phyloP scores from a whole-genome alignment of 2,329 filamentous ascomycete species.

The Elsinoe necatrix region DNA sequence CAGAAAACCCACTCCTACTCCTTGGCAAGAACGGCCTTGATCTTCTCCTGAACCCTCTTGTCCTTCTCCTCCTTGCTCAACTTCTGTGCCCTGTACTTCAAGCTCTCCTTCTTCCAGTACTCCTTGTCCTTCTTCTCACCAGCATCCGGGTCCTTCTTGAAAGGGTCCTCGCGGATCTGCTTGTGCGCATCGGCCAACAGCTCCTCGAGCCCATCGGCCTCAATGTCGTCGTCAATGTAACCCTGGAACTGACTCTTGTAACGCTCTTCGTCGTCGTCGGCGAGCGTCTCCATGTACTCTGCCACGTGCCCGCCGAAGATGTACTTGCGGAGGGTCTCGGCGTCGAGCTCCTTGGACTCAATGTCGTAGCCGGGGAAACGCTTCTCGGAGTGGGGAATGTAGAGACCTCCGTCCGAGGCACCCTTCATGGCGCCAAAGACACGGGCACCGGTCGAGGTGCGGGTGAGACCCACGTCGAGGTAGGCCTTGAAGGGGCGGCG shows the following conservation, averaged over 20 bases:
- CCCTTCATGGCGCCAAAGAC: slow-evolving; percentile 99
- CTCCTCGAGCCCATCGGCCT: slow-evolving; percentile 95
- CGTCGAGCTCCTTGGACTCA: slow-evolving; percentile 94
- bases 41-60: slow-evolving; percentile 80
- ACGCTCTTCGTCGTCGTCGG: slow-evolving; percentile 99
- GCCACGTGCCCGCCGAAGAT: slow-evolving; percentile 97
- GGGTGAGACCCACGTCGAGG: slow-evolving; percentile 94
- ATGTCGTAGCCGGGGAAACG: slow-evolving; percentile 99
- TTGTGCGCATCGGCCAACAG: slow-evolving; percentile 91
- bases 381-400: slow-evolving; percentile 97
- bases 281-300: slow-evolving; percentile 99
- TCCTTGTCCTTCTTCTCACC: slow-evolving; percentile 93
- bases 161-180: slow-evolving; percentile 94
- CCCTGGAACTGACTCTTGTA: slow-evolving; percentile 97
- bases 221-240: slow-evolving; percentile 94
- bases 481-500: slow-evolving; percentile 99
- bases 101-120: slow-evolving; percentile 62
- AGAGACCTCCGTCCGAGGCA: slow-evolving; percentile 94
- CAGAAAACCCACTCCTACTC: slow-evolving; percentile 6
- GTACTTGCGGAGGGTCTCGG: slow-evolving; percentile 96
- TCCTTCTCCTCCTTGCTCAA: slow-evolving; percentile 75
- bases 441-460: slow-evolving; percentile 96
- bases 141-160: slow-evolving; percentile 75
- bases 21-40: slow-evolving; percentile 61
- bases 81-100: slow-evolving; percentile 77